Percentiles rank a stretch among this genome's conserved stretches.
Conservation (phyloP, 768 basidiomycete genomes). For the Inosperma sp. region DNA sequence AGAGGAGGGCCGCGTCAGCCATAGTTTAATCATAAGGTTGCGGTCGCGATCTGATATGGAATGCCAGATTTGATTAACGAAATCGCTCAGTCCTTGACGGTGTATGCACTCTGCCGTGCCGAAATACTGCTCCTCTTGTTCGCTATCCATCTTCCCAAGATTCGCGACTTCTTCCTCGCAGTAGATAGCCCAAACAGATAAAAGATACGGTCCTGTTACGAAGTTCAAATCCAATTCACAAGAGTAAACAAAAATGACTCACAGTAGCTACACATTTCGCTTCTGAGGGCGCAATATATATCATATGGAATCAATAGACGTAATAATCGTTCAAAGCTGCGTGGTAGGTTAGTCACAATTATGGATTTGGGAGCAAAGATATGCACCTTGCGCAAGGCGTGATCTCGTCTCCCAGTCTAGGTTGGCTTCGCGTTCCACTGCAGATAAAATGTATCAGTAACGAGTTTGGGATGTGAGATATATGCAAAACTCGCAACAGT, state of each 20-base stretch:
- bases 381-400: not conserved
- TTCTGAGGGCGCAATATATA: not conserved
- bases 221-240: slow-evolving; percentile 1
- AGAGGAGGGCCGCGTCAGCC: not conserved
- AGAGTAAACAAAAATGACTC: slow-evolving; percentile 1
- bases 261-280: not conserved
- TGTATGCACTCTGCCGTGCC: not conserved
- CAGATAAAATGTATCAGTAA: not conserved
- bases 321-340: not conserved
- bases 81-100: not conserved
- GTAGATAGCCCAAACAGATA: not conserved
- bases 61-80: not conserved
- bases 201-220: slow-evolving; percentile 1
- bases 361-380: not conserved
- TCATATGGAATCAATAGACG: not conserved
- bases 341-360: not conserved
- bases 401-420: not conserved
- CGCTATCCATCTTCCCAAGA: too few relatives aligned
- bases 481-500: not conserved
- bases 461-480: not conserved
- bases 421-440: not conserved
- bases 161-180: not conserved
- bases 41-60: not conserved
- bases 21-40: not conserved
- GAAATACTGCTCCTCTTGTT: not conserved